Evolutionary conservation across 306 rosid genomes (phyloP).

Genomic region (Morella rubra): DNA sequence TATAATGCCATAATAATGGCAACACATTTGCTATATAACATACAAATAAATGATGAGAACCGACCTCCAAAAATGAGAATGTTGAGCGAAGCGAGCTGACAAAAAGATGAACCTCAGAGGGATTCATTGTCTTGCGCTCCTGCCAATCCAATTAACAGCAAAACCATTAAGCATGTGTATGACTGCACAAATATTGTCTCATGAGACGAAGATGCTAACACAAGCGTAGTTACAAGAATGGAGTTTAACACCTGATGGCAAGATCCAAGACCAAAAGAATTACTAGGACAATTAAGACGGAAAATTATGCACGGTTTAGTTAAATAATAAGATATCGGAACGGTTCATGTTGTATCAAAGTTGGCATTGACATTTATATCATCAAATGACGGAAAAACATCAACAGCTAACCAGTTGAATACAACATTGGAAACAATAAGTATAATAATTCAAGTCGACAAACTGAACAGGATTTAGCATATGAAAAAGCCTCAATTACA

Average conservation of each 20-base stretch:
- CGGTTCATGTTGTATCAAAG: not conserved
- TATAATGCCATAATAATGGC: slow-evolving; percentile 19
- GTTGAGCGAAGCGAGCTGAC: slow-evolving; percentile 73
- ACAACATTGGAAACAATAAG: not conserved
- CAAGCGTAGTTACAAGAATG: not conserved
- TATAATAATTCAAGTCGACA: not conserved
- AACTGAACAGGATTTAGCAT: not conserved
- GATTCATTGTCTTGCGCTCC: slow-evolving; percentile 73
- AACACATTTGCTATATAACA: slow-evolving; percentile 15
- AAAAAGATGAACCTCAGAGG: slow-evolving; percentile 53
- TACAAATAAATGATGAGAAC: slow-evolving; percentile 20
- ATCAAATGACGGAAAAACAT: not conserved
- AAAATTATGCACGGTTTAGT: not conserved
- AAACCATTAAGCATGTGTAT: slow-evolving; percentile 2
- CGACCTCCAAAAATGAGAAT: slow-evolving; percentile 72
- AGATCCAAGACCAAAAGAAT: not conserved
- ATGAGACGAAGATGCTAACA: not conserved
- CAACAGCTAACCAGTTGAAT: not conserved
- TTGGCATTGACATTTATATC: not conserved
- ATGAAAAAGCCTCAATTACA: not conserved
- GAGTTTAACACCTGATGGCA: not conserved
- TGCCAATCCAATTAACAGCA: slow-evolving; percentile 40
- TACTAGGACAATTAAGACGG: not conserved
- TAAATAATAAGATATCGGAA: not conserved
- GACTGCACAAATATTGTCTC: slow-evolving; percentile 1